Evolutionary conservation across 2,329 filamentous ascomycete species (phyloP).

Genomic region (Cladophialophora psammophila): DNA sequence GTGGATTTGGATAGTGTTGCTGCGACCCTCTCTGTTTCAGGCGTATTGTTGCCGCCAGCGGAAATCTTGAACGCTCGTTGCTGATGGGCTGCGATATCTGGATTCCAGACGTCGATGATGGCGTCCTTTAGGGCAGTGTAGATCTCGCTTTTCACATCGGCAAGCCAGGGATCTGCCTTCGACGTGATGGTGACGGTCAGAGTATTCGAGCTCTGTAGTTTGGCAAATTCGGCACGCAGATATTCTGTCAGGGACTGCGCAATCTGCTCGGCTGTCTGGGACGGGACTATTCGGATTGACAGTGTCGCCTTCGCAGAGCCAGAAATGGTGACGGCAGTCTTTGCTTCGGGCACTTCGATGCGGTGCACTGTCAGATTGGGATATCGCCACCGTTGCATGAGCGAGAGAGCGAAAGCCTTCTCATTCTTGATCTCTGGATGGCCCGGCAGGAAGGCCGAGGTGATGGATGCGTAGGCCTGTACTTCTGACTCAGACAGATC

Average conservation of each 20-base stretch:
- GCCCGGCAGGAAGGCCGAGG: constrained; percentile 74
- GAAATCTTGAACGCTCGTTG: constrained; percentile 32
- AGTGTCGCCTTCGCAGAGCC: constrained; percentile 86
- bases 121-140: constrained; percentile 88
- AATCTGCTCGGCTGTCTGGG: constrained; percentile 84
- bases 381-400: constrained; percentile 95
- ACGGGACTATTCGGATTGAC: constrained; percentile 89
- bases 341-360: constrained; percentile 87
- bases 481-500: constrained; percentile 78
- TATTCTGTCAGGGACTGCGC: constrained; percentile 71
- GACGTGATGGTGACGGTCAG: constrained; percentile 87
- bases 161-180: constrained; percentile 94
- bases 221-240: constrained; percentile 73
- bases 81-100: constrained; percentile 37
- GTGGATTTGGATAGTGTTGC: constrained; percentile 17
- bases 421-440: constrained; percentile 71
- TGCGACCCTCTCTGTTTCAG: background rate
- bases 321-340: constrained; percentile 89
- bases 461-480: constrained; percentile 82
- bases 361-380: constrained; percentile 93
- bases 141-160: constrained; percentile 87
- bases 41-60: constrained; percentile 11
- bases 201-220: constrained; percentile 79
- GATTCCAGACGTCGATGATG: constrained; percentile 82
- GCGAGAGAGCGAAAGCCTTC: constrained; percentile 76